Evolutionary conservation across 1,284 basidiomycete genomes (phyloP), one percentile per base, ranked within the genome.

Genomic region (Rhizoctonia solani): DNA sequence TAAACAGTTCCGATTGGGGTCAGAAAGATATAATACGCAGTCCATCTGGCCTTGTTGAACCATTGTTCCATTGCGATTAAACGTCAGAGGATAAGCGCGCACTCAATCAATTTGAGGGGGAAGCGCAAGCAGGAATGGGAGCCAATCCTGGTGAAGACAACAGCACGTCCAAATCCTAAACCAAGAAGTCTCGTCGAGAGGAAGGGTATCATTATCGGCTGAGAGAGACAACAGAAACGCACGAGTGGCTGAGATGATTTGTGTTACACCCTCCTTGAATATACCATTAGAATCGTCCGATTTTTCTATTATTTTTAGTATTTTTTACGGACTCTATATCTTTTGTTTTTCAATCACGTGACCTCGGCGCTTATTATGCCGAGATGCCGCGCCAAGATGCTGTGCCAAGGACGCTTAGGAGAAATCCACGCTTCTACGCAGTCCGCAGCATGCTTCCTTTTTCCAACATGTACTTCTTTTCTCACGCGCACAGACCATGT

Each of bases 111-210:
- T 49, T 14, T 37, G 29, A 21, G 46, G 30, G 19, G 6, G 42
- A 5, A 47, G 4, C 2, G 29, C 3, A 1, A 27, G 41, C 19
- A 11, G 25, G 41, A 53, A 52, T 13, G 49, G 37, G 11, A 52
- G 34, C 13, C 30, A 21, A 21, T 19, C 29, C 19, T 63, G 47
- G 19, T 8, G 23, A 14, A 63, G 34, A 14, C 29, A 27, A 21
- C 29, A 63, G 2, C 59, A 23, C 11, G 8, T 41, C 59, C 59
- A 63, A 34, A 63, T 34, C 9, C n/a, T 8, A 23, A 63, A 63
- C n/a, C n/a, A 13, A 34, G 30, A 63, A 29, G 19, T 14, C 5
- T 21, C 46, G 21, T 8, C 6, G 30, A 23, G 29, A 3, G 19
- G 46, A 14, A 19, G 3, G 5, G 32, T 46, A 21, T n/a, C 6